Evolutionary conservation across 2,329 filamentous ascomycete species (phyloP), one percentile per base, ranked within the genome.

Genomic region (Aspergillus ruber): DNA sequence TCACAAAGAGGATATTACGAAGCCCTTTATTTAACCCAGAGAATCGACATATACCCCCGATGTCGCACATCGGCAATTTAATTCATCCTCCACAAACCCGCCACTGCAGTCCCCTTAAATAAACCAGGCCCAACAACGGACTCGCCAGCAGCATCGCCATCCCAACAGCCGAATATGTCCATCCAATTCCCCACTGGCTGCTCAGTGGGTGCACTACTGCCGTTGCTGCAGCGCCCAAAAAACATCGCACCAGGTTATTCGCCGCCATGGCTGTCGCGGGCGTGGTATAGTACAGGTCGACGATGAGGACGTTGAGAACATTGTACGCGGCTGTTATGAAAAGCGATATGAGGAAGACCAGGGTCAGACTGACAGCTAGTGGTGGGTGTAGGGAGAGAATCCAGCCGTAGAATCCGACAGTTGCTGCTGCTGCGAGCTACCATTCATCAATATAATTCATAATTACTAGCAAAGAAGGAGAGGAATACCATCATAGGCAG

Each of bases 301-400:
- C 63, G 35, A 75, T 64, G 13, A 79, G 56, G 0, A 74, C 70
- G 44, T 72, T 75, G 23, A 70, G 61, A 15, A 67, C 61, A 44
- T 74, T 71, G 46, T 68, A 74, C 2, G 64, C 63, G 5, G 66
- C 65, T 10, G 65, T 67, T 21, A 72, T 60, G 46, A 56, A 63
- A 47, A 67, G 71, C 7, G 60, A 63, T n/a, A 60, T 57, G 35
- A 61, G 36, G 39, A 70, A 70, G 2, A 69, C 50, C 12, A 68
- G 42, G 2, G 60, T 47, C 2, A 71, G 56, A 3, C 62, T 42
- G 3, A 57, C 46, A 6, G 56, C 43, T 4, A 70, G 50, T 2
- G 61, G 60, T 3, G 54, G 50, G 10, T 42, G 2, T 3, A 29
- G 3, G 1, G 49, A 38, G 6, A 57, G 45, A 2, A 56, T 7